Conservation (phyloP, 140 eudicot species). For the Ambrosia hybrid region DNA sequence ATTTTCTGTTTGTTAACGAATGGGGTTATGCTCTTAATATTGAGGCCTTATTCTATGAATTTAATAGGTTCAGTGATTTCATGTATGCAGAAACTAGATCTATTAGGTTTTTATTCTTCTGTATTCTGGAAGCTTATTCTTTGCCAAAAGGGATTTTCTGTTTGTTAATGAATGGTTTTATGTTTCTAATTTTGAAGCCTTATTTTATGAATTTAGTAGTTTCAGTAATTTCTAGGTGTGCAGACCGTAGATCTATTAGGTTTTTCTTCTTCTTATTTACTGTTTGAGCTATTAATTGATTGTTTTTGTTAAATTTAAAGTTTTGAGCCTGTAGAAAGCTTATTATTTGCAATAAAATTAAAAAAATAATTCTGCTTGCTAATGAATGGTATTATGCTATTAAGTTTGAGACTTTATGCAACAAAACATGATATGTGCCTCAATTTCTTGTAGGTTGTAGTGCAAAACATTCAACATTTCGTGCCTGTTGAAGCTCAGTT, state of each 20-base stretch:
- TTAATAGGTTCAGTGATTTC: background rate
- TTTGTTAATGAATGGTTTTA: too few relatives aligned
- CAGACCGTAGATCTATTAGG: constrained; percentile 19
- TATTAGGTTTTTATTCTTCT: background rate
- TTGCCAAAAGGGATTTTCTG: too few relatives aligned
- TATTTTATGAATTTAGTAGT: background rate
- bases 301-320: background rate
- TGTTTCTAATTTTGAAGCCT: too few relatives aligned
- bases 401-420: constrained; percentile 13
- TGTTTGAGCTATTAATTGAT: background rate
- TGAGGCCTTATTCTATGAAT: background rate
- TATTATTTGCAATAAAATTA: background rate
- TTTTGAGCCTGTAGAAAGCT: constrained; percentile 10
- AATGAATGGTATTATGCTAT: background rate
- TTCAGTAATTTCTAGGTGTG: background rate
- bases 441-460: constrained; percentile 3
- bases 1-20: too few relatives aligned
- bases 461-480: constrained; percentile 1
- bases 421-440: constrained; percentile 3
- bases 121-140: too few relatives aligned
- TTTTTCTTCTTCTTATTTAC: background rate
- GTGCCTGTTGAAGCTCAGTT: constrained; percentile 20
- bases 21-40: constrained; percentile 1
- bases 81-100: constrained; percentile 15
- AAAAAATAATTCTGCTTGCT: too few relatives aligned